Evolutionary conservation across 495 filamentous ascomycete genomes (phyloP).

Genomic region (Daldinia decipiens): DNA sequence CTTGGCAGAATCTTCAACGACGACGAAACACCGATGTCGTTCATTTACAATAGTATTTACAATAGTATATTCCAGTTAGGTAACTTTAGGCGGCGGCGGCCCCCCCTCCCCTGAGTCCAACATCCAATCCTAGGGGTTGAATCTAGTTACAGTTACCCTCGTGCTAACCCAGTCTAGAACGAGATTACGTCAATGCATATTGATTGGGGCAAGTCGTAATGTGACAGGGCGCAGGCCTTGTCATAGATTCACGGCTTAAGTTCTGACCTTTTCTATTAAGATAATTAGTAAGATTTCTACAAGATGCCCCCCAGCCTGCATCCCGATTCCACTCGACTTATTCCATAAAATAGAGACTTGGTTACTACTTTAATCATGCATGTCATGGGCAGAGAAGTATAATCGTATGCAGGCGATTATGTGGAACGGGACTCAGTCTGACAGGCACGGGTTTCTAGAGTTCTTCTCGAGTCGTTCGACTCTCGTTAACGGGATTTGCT

Average conservation of each 20-base stretch:
- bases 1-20: constrained; percentile 2
- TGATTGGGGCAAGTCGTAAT: constrained; percentile 22
- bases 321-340: constrained; percentile 11
- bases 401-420: constrained; percentile 12
- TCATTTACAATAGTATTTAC: not conserved
- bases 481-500: constrained; percentile 31
- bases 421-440: constrained; percentile 12
- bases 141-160: constrained; percentile 13
- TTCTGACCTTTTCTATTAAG: constrained; percentile 36
- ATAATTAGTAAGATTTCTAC: constrained; percentile 39
- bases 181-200: constrained; percentile 41
- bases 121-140: constrained; percentile 30
- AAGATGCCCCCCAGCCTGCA: constrained; percentile 15
- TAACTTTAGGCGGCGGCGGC: constrained; percentile 35
- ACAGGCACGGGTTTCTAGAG: constrained; percentile 28
- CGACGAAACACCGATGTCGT: constrained; percentile 7
- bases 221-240: not conserved
- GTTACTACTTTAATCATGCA: constrained; percentile 30
- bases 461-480: constrained; percentile 11
- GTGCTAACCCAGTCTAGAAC: constrained; percentile 37
- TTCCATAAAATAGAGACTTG: constrained; percentile 9
- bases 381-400: constrained; percentile 22
- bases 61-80: constrained; percentile 23
- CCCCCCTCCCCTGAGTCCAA: constrained; percentile 10
- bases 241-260: constrained; percentile 9